Conservation (phyloP, 305 asterid genomes). For the Fraxinus floribunda region DNA sequence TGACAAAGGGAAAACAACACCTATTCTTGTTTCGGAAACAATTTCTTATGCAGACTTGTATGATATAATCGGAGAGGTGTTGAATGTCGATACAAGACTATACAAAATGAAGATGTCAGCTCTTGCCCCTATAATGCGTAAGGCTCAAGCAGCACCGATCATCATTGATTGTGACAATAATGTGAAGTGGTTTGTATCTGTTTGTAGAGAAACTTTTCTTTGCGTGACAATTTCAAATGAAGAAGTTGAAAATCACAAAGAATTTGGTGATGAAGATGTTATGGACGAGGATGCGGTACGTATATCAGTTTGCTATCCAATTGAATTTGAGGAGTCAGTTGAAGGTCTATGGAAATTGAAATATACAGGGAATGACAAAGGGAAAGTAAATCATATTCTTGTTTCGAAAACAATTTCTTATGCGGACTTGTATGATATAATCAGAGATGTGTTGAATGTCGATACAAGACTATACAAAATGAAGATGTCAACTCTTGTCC, state of each 20-base stretch:
- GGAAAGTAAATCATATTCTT: neutral
- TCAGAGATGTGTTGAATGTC: too few species aligned
- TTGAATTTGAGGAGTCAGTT: neutral
- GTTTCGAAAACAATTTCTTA: neutral
- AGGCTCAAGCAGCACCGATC: neutral
- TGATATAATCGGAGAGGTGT: neutral
- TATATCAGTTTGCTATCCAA: neutral
- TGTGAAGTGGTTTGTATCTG: neutral
- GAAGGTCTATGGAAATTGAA: neutral
- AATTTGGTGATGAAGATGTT: neutral
- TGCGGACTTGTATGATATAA: neutral
- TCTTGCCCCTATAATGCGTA: neutral
- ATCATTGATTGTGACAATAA: neutral
- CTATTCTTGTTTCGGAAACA: neutral
- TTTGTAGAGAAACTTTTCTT: neutral
- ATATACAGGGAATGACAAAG: neutral
- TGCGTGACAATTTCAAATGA: neutral
- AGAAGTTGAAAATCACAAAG: neutral
- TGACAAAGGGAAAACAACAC: neutral
- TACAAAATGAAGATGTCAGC: neutral
- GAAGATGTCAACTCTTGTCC: neutral
- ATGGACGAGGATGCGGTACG: neutral
- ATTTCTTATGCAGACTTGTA: neutral
- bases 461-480: neutral
- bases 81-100: neutral